phyloP scores from a whole-genome alignment of 371 early-diverging fungal species.

The Mortierella sp. region DNA sequence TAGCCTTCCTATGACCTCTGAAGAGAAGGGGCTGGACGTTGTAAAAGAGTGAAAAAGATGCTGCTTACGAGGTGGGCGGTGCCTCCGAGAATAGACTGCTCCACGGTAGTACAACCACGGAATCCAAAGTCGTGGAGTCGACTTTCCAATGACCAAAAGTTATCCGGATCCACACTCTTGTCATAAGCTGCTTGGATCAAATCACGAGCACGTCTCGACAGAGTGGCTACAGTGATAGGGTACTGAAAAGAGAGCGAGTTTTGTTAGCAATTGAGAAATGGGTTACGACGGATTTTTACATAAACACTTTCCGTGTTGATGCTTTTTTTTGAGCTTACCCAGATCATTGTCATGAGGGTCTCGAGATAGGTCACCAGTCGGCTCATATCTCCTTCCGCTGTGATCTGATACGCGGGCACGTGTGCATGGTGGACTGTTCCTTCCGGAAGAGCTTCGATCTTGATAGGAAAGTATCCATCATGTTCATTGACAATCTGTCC shows the following conservation, averaged over 20 bases:
- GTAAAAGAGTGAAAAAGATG: not conserved
- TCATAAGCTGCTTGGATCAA: constrained; percentile 67
- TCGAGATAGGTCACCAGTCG: constrained; percentile 85
- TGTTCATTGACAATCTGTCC: constrained; percentile 75
- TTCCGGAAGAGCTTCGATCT: constrained; percentile 77
- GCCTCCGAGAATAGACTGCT: constrained; percentile 86
- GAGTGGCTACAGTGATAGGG: constrained; percentile 84
- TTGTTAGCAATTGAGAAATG: not conserved
- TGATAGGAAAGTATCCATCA: constrained; percentile 84
- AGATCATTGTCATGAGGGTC: constrained; percentile 81
- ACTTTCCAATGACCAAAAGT: constrained; percentile 59
- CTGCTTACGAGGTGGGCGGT: constrained; percentile 74
- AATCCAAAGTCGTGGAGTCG: constrained; percentile 91
- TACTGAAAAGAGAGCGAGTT: too few species aligned
- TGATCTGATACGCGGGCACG: constrained; percentile 80
- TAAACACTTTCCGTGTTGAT: too few species aligned
- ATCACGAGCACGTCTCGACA: constrained; percentile 72
- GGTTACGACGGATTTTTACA: too few species aligned
- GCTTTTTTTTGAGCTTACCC: too few species aligned
- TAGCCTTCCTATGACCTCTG: too few species aligned
- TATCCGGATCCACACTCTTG: constrained; percentile 68
- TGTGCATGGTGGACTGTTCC: constrained; percentile 82
- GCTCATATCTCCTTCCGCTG: constrained; percentile 73
- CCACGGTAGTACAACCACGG: constrained; percentile 87
- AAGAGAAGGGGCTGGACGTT: not conserved